Conservation (phyloP, 768 basidiomycete genomes). For the Amanita pseudoporphyria region DNA sequence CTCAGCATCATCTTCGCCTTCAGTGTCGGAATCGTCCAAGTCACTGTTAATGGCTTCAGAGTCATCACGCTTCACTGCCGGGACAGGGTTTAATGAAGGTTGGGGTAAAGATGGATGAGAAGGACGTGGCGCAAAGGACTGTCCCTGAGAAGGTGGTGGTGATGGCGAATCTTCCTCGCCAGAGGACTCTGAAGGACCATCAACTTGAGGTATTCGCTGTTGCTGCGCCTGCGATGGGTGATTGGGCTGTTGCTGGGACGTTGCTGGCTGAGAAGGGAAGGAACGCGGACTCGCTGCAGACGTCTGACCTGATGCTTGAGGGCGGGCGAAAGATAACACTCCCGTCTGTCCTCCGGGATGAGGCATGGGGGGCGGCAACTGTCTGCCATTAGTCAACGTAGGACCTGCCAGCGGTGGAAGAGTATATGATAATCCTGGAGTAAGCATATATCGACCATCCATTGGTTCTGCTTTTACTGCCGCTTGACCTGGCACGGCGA, state of each 20-base stretch:
- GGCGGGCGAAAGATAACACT: conserved; percentile 43
- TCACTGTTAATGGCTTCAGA: conserved; percentile 94
- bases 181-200: conserved; percentile 71
- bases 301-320: conserved; percentile 8
- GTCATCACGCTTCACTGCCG: conserved; percentile 31
- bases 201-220: conserved; percentile 63
- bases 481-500: conserved; percentile 29
- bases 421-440: conserved; percentile 36
- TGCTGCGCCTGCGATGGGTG: conserved; percentile 8
- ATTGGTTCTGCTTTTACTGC: conserved; percentile 68
- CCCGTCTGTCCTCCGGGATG: conserved; percentile 53
- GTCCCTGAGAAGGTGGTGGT: conserved; percentile 42
- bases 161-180: conserved; percentile 52
- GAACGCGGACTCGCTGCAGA: conserved; percentile 9
- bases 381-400: conserved; percentile 41
- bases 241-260: conserved; percentile 9
- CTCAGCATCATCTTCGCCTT: conserved; percentile 75
- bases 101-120: conserved; percentile 75
- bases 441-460: conserved; percentile 59
- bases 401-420: conserved; percentile 61
- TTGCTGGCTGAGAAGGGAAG: conserved; percentile 13
- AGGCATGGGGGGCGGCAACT: conserved; percentile 28
- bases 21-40: conserved; percentile 89
- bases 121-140: conserved; percentile 57
- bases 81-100: conserved; percentile 25